Percentiles rank a stretch among this genome's conserved stretches.
Evolutionary conservation across 192 early-diverging fungal genomes (phyloP).

Genomic region (Martensiomyces pterosporus): DNA sequence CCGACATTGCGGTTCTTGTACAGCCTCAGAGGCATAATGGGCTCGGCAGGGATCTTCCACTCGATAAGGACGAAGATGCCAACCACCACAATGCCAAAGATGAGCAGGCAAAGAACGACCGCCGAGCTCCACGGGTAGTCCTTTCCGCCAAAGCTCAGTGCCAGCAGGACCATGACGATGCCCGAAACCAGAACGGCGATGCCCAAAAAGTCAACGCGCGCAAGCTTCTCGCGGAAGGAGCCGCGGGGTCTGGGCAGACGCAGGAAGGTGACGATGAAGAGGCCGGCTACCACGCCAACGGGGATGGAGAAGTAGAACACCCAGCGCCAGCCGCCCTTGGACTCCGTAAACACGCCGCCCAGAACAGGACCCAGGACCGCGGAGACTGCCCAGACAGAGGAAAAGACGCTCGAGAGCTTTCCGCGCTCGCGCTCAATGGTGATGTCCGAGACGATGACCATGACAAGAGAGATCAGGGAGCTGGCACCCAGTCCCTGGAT

Average conservation of each 20-base stretch:
- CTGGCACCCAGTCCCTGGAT: constrained; percentile 64
- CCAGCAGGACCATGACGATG: constrained; percentile 62
- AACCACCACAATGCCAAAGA: constrained; percentile 49
- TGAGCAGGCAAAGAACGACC: constrained; percentile 55
- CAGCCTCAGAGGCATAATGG: constrained; percentile 60
- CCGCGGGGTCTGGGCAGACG: constrained; percentile 32
- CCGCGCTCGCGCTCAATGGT: constrained; percentile 56
- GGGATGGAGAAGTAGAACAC: constrained; percentile 58
- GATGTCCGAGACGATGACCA: constrained; percentile 66
- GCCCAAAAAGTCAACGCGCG: constrained; percentile 63
- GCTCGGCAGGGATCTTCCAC: constrained; percentile 52
- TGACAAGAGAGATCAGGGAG: constrained; percentile 56
- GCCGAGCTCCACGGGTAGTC: constrained; percentile 66
- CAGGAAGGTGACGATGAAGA: constrained; percentile 33
- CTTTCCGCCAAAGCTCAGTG: constrained; percentile 69
- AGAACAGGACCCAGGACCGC: constrained; percentile 57
- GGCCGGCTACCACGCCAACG: constrained; percentile 35
- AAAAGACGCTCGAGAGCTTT: constrained; percentile 55
- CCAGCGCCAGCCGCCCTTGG: constrained; percentile 41
- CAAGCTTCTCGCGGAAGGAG: constrained; percentile 49
- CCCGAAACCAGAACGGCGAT: constrained; percentile 51
- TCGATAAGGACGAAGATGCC: constrained; percentile 52
- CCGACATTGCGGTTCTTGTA: constrained; percentile 51
- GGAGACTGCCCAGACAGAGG: constrained; percentile 53
- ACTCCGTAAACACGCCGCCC: constrained; percentile 56